Conservation (phyloP, 139 green algal species). For the Desmodesmus armatus region DNA sequence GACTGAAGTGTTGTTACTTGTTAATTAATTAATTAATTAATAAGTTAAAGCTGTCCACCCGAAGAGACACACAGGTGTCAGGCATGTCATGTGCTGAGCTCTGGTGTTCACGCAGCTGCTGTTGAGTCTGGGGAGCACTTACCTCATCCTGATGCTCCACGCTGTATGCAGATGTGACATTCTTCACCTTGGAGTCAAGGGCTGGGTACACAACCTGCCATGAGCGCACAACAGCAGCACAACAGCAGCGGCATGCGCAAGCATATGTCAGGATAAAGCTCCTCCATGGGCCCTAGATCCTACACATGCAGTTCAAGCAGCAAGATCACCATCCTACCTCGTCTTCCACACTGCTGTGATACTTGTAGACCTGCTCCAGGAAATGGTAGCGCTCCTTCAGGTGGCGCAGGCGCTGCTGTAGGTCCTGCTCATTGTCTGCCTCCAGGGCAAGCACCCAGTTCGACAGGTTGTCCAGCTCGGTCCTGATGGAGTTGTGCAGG, state of each 20-base stretch:
- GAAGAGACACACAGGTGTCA: no score
- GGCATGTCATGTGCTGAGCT: no score
- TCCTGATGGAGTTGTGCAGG: constrained; percentile 86
- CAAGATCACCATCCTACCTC: constrained; percentile 77
- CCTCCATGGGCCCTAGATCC: neutral
- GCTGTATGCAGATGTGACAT: constrained; percentile 89
- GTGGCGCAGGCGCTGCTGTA: constrained; percentile 51
- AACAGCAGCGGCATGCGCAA: neutral
- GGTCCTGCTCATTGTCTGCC: constrained; percentile 21
- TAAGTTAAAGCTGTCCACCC: no score
- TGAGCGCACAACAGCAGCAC: neutral
- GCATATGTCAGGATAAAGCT: neutral
- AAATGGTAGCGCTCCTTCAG: constrained; percentile 82
- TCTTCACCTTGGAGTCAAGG: constrained; percentile 90
- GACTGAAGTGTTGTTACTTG: no score
- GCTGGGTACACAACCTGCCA: constrained; percentile 91
- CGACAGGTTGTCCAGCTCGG: constrained; percentile 76
- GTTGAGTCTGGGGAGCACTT: no score
- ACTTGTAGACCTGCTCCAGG: constrained; percentile 90
- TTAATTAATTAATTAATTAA: no score
- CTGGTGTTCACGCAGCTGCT: neutral
- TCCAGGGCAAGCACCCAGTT: constrained; percentile 63
- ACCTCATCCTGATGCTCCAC: constrained; percentile 95
- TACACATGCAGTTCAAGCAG: neutral
- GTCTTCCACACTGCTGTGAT: constrained; percentile 93